These are phyloP conservation scores for Warburgia ugandensis DNA, from an alignment of 164 flowering plant species.

Conservation along the genomic window DNA sequence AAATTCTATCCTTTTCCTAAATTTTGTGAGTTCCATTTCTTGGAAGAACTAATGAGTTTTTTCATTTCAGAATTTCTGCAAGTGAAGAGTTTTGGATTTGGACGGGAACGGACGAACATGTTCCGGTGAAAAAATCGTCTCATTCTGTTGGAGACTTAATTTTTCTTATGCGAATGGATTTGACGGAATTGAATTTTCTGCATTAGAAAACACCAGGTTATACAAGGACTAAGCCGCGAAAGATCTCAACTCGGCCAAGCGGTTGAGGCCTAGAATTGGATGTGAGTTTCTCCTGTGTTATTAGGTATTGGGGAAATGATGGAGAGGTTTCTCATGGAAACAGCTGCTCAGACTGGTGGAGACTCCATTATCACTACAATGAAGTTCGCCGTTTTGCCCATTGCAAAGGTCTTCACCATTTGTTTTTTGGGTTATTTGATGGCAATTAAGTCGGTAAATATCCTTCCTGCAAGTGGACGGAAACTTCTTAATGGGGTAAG, in stretches of 20 bases:
- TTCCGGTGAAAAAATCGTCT: background rate
- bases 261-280: too few species aligned
- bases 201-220: background rate
- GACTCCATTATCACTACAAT: conserved; percentile 48
- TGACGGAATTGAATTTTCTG: background rate
- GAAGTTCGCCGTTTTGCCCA: conserved; percentile 82
- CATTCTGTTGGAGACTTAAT: background rate
- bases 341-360: conserved; percentile 29
- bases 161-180: background rate
- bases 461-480: conserved; percentile 77
- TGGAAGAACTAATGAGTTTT: too few species aligned
- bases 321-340: conserved; percentile 7
- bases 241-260: background rate
- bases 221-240: background rate
- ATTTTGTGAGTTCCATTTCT: too few species aligned
- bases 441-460: conserved; percentile 90
- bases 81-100: too few species aligned
- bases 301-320: conserved; percentile 1
- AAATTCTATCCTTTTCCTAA: too few species aligned
- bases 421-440: conserved; percentile 87
- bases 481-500: conserved; percentile 89
- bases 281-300: background rate
- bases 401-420: conserved; percentile 84
- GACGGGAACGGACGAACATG: background rate
- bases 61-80: too few species aligned